Evolutionary conservation across 495 filamentous ascomycete genomes (phyloP), one percentile per base, ranked within the genome.

Genomic region (Lophiotrema nucula): DNA sequence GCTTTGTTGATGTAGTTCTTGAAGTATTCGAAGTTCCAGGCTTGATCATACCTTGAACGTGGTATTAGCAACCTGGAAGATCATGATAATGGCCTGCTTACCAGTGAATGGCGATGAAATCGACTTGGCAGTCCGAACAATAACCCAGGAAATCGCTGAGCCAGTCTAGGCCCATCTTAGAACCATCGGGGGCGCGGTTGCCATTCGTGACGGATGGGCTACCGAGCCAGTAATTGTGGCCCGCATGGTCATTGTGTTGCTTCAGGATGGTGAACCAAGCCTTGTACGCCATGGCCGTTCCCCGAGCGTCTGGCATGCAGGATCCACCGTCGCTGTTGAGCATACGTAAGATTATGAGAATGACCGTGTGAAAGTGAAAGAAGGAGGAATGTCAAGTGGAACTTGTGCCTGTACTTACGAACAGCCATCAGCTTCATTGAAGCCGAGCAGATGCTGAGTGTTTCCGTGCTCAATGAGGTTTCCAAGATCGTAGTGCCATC

Each of bases 271-370:
- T 13, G 2, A 64, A 49, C 25, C 46, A 46, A 2, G 27, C 10
- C 13, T 26, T 11, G 21, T 53, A 38, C 8, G 27, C 43, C 6
- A 24, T 23, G 26, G 37, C 31, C 21, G 47, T 47, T 18, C 12
- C 19, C 4, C 13, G 44, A 6, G 54, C 25, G 19, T 47, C 4
- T 24, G 5, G 42, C 58, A 61, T 61, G 58, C 51, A 54, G 2
- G 88, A 88, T 1, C 72, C 72, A 31, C 72, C 62, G 33, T 82
- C 76, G 28, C 72, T 67, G 73, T 5, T n/a, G 11, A 46, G 16
- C 18, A 19, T 15, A 22, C 22, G 22, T 22, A 21, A 4, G 26
- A 4, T 28, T 12, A 16, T 26, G n/a, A 38, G 31, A 37, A 12
- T 2, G 28, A 22, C 15, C 4, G 23, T 23, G 18, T 10, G 31